These are phyloP conservation scores for Fusarium sp. DNA, from an alignment of 2,329 filamentous ascomycete genomes.

Conservation along the genomic window DNA sequence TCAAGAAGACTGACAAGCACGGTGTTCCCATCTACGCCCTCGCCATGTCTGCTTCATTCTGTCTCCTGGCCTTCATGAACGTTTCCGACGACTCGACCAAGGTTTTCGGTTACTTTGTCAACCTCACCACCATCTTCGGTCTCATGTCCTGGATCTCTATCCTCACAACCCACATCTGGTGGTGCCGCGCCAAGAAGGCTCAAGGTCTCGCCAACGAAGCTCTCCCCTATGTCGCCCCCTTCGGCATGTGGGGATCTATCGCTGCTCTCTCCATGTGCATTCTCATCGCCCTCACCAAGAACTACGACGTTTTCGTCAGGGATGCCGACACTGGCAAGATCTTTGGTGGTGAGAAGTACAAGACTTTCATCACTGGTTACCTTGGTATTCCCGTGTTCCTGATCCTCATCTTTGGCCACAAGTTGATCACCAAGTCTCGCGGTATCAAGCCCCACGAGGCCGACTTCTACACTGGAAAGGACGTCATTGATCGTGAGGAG, in stretches of 20 bases:
- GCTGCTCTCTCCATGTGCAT: slow-evolving; percentile 74
- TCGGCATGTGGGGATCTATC: slow-evolving; percentile 76
- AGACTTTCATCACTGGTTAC: slow-evolving; percentile 81
- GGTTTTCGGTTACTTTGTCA: slow-evolving; percentile 73
- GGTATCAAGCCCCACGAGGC: slow-evolving; percentile 65
- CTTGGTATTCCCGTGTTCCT: slow-evolving; percentile 80
- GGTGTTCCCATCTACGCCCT: slow-evolving; percentile 77
- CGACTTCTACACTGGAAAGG: slow-evolving; percentile 78
- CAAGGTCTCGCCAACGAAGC: slow-evolving; percentile 65
- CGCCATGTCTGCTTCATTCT: slow-evolving; percentile 67
- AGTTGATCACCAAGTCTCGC: slow-evolving; percentile 63
- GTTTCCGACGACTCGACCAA: slow-evolving; percentile 63
- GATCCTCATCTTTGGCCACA: slow-evolving; percentile 74
- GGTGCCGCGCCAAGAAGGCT: slow-evolving; percentile 68
- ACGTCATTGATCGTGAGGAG: slow-evolving; percentile 77
- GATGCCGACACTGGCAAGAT: slow-evolving; percentile 33
- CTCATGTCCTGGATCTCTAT: slow-evolving; percentile 74
- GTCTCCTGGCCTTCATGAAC: slow-evolving; percentile 75
- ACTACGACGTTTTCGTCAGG: slow-evolving; percentile 76
- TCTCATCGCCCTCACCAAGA: slow-evolving; percentile 83
- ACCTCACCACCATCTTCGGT: slow-evolving; percentile 73
- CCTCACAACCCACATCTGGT: slow-evolving; percentile 73
- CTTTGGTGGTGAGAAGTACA: slow-evolving; percentile 70
- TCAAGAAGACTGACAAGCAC: slow-evolving; percentile 74
- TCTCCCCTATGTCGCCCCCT: slow-evolving; percentile 73